These are phyloP conservation scores for Flaveria robusta DNA, from an alignment of 129 eudicot genomes.

Conservation along the genomic window DNA sequence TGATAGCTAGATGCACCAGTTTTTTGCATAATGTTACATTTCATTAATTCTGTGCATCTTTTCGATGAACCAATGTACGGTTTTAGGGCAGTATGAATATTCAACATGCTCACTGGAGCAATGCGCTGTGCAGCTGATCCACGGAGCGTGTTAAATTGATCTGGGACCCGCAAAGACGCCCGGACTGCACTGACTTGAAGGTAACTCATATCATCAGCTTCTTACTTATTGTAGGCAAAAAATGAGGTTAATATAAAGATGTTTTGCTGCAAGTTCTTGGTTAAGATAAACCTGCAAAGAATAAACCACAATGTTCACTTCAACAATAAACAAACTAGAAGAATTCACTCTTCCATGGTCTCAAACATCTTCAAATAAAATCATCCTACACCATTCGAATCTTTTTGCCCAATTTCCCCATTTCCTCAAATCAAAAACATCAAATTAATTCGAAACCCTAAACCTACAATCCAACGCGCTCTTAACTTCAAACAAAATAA, in stretches of 20 bases:
- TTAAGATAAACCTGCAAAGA: constrained; percentile 26
- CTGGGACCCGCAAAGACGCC: constrained; percentile 29
- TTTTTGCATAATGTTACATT: constrained; percentile 19
- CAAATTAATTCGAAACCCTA: no score
- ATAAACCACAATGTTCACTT: not conserved
- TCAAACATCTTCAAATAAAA: no score
- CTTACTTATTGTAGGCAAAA: constrained; percentile 22
- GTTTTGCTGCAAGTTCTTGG: constrained; percentile 9
- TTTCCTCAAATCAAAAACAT: no score
- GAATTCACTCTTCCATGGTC: no score
- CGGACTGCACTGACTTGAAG: constrained; percentile 47
- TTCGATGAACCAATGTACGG: constrained; percentile 31
- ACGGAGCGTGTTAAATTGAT: constrained; percentile 11
- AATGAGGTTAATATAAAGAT: constrained; percentile 20
- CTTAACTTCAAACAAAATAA: no score
- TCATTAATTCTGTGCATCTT: constrained; percentile 33
- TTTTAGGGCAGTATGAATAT: constrained; percentile 23
- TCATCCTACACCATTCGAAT: no score
- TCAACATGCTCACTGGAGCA: constrained; percentile 26
- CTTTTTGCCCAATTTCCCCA: no score
- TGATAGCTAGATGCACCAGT: constrained; percentile 33
- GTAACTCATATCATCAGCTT: constrained; percentile 46
- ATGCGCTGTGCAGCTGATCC: constrained; percentile 17
- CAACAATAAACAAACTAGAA: no score
- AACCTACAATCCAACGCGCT: no score